Evolutionary conservation across 306 rosid species (phyloP), one percentile per base, ranked within the genome.

Genomic region (Crataegus laevigata): DNA sequence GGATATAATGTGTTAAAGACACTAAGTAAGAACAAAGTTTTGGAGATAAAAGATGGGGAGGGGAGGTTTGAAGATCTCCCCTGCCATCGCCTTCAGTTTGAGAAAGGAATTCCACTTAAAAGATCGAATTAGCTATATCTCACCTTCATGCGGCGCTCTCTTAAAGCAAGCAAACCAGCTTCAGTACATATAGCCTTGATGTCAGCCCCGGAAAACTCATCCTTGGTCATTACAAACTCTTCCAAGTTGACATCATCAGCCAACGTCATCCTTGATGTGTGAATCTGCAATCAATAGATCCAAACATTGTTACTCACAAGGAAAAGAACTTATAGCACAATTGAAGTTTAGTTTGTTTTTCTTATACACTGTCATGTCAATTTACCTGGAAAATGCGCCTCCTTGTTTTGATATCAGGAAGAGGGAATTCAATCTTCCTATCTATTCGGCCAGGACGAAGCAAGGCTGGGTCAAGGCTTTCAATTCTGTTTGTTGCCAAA

Each of bases 81-180:
- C 54, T 15, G 54, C 54, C 54, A 5, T 47, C 2, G 54, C 17
- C 17, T 18, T 18, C 21, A 47, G 54, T 18, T 47, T 47, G 54
- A 4, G 52, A 47, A 1, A 47, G 43, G 17, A 47, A 14, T 47
- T 55, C 61, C 13, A 55, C 60, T 14, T 9, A 55, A 55, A 55
- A n/a, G 21, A 43, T 57, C 21, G 25, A 42, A 70, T 9, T 30
- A 73, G 55, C 45, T 8, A 51, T 8, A 61, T 74, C 88, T 82
- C 71, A 94, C 97, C 99, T 94, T 94, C 99, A 94, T 94, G 3
- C 99, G 92, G 66, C 99, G 96, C 74, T 94, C 99, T 38, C 99
- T 87, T 57, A 94, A 77, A 66, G 99, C 97, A 79, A 90, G 97
- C 66, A 94, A 84, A 32, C 99, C 99, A 75, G 99, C 97, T 84